phyloP scores from a whole-genome alignment of 305 asterid species.

The Rubia peregrina region DNA sequence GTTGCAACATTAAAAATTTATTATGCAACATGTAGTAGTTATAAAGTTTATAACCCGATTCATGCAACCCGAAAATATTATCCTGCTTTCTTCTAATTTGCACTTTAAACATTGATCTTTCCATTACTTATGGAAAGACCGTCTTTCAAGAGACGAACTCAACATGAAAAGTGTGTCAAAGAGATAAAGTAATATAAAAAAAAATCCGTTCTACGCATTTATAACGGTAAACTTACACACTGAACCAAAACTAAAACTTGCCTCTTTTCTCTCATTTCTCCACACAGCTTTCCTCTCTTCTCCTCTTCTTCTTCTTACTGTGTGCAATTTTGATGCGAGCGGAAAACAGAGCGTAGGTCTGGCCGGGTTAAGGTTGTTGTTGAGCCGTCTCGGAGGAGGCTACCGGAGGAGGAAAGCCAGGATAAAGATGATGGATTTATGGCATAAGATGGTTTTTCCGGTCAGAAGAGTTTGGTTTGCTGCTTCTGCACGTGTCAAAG shows the following conservation, averaged over 20 bases:
- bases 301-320: not conserved
- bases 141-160: too few species aligned
- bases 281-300: not conserved
- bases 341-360: conserved; percentile 28
- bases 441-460: conserved; percentile 76
- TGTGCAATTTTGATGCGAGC: conserved; percentile 4
- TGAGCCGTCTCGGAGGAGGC: conserved; percentile 61
- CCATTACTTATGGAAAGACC: too few species aligned
- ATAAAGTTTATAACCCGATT: too few species aligned
- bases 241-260: not conserved
- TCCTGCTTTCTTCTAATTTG: too few species aligned
- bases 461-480: conserved; percentile 72
- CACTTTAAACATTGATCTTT: too few species aligned
- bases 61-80: too few species aligned
- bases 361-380: conserved; percentile 58
- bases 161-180: too few species aligned
- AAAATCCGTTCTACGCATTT: conserved; percentile 7
- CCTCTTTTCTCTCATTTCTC: conserved; percentile 1
- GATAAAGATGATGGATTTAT: conserved; percentile 70
- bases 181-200: not conserved
- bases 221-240: conserved; percentile 14
- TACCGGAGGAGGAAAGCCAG: conserved; percentile 53
- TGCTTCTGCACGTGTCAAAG: conserved; percentile 65
- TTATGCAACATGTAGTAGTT: too few species aligned
- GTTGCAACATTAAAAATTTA: too few species aligned